Evolutionary conservation across 73 alveolate species (phyloP).

Genomic region (Paraurostyla sp.): DNA sequence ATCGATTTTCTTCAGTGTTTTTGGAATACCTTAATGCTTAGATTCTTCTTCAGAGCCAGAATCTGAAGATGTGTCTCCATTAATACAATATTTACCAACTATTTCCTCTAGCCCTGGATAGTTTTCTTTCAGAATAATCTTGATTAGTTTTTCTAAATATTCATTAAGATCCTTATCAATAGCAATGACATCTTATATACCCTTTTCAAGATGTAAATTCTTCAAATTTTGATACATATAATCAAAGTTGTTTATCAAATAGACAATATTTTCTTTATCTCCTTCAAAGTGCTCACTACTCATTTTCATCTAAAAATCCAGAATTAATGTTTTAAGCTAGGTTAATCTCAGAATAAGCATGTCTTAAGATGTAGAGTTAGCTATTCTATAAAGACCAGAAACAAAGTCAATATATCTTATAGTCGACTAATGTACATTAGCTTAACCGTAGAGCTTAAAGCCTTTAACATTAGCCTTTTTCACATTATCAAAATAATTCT

Average conservation of each 20-base stretch:
- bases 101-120: slow-evolving; percentile 42
- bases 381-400: slow-evolving; percentile 54
- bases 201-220: slow-evolving; percentile 52
- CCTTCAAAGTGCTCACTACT: slow-evolving; percentile 28
- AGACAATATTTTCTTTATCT: slow-evolving; percentile 54
- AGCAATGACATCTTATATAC: slow-evolving; percentile 13
- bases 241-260: slow-evolving; percentile 52
- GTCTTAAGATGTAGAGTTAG: slow-evolving; percentile 42
- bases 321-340: background rate
- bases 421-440: slow-evolving; percentile 59
- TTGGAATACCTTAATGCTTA: background rate
- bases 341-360: slow-evolving; percentile 64
- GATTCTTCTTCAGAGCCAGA: slow-evolving; percentile 23
- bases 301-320: slow-evolving; percentile 16
- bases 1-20: slow-evolving; percentile 34
- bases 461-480: slow-evolving; percentile 39
- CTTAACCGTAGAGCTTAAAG: slow-evolving; percentile 60
- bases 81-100: slow-evolving; percentile 7
- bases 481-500: slow-evolving; percentile 12
- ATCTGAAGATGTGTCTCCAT: slow-evolving; percentile 1
- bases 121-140: slow-evolving; percentile 22
- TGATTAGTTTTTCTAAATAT: background rate
- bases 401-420: slow-evolving; percentile 61
- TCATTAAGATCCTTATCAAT: background rate
- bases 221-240: slow-evolving; percentile 1